Conservation (phyloP, 371 early-diverging fungal species). For the Mortierella sp. region DNA sequence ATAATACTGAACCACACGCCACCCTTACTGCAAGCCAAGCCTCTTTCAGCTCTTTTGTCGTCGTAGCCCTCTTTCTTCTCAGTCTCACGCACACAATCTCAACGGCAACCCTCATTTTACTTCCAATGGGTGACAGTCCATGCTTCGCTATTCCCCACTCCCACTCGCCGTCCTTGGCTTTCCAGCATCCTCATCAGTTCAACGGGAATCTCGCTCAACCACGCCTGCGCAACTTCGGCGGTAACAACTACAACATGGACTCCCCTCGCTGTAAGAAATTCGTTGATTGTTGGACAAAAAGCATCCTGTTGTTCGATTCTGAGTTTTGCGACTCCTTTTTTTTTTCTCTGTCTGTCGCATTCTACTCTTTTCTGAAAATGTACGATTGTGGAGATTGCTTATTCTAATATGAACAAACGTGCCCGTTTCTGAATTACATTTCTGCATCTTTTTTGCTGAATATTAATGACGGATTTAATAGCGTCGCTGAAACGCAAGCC, state of each 20-base stretch:
- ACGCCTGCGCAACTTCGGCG: slow-evolving; percentile 17
- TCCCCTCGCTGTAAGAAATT: slow-evolving; percentile 45
- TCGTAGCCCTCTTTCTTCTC: no score
- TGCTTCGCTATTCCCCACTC: slow-evolving; percentile 53
- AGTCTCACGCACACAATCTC: neutral
- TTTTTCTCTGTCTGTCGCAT: neutral
- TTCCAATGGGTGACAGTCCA: slow-evolving; percentile 50
- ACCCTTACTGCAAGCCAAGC: no score
- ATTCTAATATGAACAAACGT: no score
- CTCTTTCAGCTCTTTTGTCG: no score
- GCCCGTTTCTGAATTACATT: no score
- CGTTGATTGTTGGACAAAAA: neutral
- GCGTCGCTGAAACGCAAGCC: slow-evolving; percentile 51
- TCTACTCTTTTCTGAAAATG: neutral
- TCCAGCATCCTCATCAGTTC: slow-evolving; percentile 52
- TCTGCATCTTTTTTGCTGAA: neutral
- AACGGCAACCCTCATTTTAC: neutral
- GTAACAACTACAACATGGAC: slow-evolving; percentile 18
- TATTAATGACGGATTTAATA: slow-evolving; percentile 22
- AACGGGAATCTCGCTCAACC: slow-evolving; percentile 42
- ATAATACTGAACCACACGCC: no score
- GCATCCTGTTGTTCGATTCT: neutral
- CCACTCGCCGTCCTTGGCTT: slow-evolving; percentile 49
- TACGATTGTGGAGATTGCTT: no score
- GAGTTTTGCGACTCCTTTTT: neutral